Percentiles rank a stretch among this genome's conserved stretches.
Conservation (phyloP, 1,284 basidiomycete genomes). For the Sporisorium sorghi region DNA sequence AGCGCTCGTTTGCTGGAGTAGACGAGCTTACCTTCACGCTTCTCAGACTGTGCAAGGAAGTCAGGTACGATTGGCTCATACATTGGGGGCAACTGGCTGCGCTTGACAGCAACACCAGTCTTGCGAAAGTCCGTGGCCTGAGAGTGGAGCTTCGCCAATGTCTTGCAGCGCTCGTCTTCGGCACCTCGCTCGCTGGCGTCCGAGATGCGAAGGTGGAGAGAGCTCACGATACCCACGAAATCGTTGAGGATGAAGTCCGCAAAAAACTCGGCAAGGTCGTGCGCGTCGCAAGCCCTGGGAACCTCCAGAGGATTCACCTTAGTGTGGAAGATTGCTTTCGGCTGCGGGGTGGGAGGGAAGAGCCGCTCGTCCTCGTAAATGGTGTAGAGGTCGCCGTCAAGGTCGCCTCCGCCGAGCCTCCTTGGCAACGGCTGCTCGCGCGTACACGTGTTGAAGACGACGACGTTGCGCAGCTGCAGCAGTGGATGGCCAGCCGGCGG, state of each 20-base stretch:
- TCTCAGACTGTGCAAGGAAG: constrained; percentile 36
- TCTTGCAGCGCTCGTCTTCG: constrained; percentile 75
- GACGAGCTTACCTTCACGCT: constrained; percentile 13
- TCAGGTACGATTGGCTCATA: constrained; percentile 34
- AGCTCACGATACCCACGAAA: constrained; percentile 72
- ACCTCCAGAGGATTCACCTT: constrained; percentile 72
- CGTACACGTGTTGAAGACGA: constrained; percentile 47
- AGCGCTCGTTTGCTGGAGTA: constrained; percentile 35
- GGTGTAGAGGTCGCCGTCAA: constrained; percentile 70
- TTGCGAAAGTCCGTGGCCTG: constrained; percentile 73
- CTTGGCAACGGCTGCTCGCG: constrained; percentile 29
- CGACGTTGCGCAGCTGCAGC: constrained; percentile 42
- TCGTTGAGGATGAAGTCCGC: constrained; percentile 76
- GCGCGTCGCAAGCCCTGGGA: constrained; percentile 73
- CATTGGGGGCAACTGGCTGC: constrained; percentile 12
- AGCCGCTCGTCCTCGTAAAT: constrained; percentile 71
- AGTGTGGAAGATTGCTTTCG: constrained; percentile 68
- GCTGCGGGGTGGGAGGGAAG: constrained; percentile 72
- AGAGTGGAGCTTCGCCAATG: constrained; percentile 76
- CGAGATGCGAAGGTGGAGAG: constrained; percentile 77
- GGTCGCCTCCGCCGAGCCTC: constrained; percentile 45
- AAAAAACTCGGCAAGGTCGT: constrained; percentile 79
- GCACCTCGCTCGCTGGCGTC: constrained; percentile 76
- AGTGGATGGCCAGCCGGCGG: constrained; percentile 45
- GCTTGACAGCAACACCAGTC: constrained; percentile 37